Conservation (phyloP, 1,284 basidiomycete species). For the Boletus austroedulis region DNA sequence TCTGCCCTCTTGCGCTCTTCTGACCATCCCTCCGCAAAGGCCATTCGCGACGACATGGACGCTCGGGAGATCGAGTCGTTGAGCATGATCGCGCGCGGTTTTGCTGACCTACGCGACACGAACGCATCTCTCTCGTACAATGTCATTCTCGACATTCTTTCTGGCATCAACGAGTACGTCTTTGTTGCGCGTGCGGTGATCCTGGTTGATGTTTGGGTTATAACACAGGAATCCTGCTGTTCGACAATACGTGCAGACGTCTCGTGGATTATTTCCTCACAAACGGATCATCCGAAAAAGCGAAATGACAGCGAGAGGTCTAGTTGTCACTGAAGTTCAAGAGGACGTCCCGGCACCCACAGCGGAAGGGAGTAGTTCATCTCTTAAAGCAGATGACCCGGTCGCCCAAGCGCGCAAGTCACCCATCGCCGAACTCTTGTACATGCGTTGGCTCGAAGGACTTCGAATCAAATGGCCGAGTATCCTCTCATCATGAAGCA, state of each 20-base stretch:
- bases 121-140: slow-evolving; percentile 85
- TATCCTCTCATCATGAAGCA: slow-evolving; percentile 45
- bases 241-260: slow-evolving; percentile 74
- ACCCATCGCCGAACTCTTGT: slow-evolving; percentile 90
- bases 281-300: slow-evolving; percentile 75
- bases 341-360: slow-evolving; percentile 61
- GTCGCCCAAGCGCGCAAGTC: slow-evolving; percentile 52
- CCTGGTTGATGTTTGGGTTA: slow-evolving; percentile 1
- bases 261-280: slow-evolving; percentile 70
- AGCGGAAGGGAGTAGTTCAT: slow-evolving; percentile 34
- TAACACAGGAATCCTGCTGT: slow-evolving; percentile 62
- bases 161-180: slow-evolving; percentile 85
- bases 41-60: slow-evolving; percentile 79
- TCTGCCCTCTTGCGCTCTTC: not conserved
- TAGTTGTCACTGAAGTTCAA: slow-evolving; percentile 73
- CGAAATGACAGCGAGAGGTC: slow-evolving; percentile 76
- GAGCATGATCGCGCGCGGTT: slow-evolving; percentile 86
- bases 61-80: slow-evolving; percentile 86
- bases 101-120: slow-evolving; percentile 75
- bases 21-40: slow-evolving; percentile 45
- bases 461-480: slow-evolving; percentile 85
- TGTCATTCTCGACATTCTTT: slow-evolving; percentile 84
- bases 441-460: slow-evolving; percentile 94
- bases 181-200: not conserved
- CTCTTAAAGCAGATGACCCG: slow-evolving; percentile 38